A percentile compares a stretch with the other conserved stretches of the same genome.
Conservation (phyloP, 495 filamentous ascomycete genomes). For the Talaromyces trachyspermus region DNA sequence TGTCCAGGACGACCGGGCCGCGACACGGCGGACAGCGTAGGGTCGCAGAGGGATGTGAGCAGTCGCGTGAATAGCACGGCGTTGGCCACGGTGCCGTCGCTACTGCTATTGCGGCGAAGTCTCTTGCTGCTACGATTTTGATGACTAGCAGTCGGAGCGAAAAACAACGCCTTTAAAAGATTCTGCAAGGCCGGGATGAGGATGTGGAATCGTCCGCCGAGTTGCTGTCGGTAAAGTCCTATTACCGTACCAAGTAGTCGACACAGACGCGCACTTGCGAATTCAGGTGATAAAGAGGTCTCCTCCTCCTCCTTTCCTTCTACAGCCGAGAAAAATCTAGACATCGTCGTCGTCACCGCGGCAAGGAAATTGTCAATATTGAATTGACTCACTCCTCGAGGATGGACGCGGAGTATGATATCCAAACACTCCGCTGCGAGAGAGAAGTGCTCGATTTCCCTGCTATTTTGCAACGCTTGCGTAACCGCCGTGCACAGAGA, state of each 20-base stretch:
- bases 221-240: conserved; percentile 54
- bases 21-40: conserved; percentile 63
- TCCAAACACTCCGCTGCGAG: conserved; percentile 47
- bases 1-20: conserved; percentile 29
- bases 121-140: too few species aligned
- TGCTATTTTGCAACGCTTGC: conserved; percentile 26
- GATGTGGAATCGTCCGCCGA: conserved; percentile 64
- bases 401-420: conserved; percentile 49
- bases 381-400: conserved; percentile 54
- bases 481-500: conserved; percentile 26
- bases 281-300: conserved; percentile 28
- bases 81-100: conserved; percentile 46
- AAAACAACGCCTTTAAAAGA: conserved; percentile 59
- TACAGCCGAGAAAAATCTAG: conserved; percentile 20
- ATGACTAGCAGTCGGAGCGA: too few species aligned
- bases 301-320: too few species aligned
- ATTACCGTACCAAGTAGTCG: conserved; percentile 48
- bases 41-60: conserved; percentile 70
- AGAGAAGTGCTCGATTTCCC: conserved; percentile 45
- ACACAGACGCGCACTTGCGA: conserved; percentile 49
- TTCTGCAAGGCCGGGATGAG: conserved; percentile 54
- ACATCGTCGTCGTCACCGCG: conserved; percentile 47
- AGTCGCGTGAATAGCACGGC: conserved; percentile 61
- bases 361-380: conserved; percentile 60
- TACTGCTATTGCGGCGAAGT: conserved; percentile 16